Base-by-base conservation (phyloP, 1,284 basidiomycete species). In the Tranzscheliella williamsii region DNA sequence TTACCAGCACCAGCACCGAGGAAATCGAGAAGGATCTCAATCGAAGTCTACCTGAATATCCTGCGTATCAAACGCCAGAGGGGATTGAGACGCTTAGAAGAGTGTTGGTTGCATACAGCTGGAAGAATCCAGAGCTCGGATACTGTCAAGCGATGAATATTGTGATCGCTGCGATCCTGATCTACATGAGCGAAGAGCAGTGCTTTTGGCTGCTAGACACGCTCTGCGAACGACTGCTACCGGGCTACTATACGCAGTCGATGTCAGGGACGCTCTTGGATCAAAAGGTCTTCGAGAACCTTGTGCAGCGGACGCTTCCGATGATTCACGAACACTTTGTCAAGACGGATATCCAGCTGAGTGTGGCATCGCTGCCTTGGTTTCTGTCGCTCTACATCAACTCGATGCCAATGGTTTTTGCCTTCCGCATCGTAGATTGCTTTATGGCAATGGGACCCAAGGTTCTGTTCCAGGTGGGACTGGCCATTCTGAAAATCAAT, bases 1-100 rank as follows among this genome's bases (percentile, higher is more conserved):
- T 87, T 51, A 86, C 85, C 18, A 92, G 85, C 42, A 89, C 89
- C 7, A 92, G 90, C 69, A 95, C 94, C 0, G 95, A 99, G 77
- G 95, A 99, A 78, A 99, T 99, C 39, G 95, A 98, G 80, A 99
- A 99, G 80, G 95, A 99, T 78, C 80, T 99, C 30, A 94, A 96
- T 79, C 85, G 95, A 17, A 71, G 67, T 33, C 48, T 78, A 16
- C 77, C 77, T 7, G 75, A 77, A 32, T 77, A 75, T 37, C 67
- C 70, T 1, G 75, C 69, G 15, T 77, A 72, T 32, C 75, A 77
- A 38, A 57, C 61, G 8, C 45, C 63, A 2, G 53, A 73, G 32
- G 75, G 75, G 15, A 70, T 77, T 44, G 67, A 70, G 34, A 87
- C 90, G 6, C 82, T 99, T 52, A 82, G 95, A 42, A 84, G 93